These are phyloP conservation scores for Marchantia paleacea DNA, from an alignment of 225 moss, liverwort and hornwort species.

Conservation along the genomic window DNA sequence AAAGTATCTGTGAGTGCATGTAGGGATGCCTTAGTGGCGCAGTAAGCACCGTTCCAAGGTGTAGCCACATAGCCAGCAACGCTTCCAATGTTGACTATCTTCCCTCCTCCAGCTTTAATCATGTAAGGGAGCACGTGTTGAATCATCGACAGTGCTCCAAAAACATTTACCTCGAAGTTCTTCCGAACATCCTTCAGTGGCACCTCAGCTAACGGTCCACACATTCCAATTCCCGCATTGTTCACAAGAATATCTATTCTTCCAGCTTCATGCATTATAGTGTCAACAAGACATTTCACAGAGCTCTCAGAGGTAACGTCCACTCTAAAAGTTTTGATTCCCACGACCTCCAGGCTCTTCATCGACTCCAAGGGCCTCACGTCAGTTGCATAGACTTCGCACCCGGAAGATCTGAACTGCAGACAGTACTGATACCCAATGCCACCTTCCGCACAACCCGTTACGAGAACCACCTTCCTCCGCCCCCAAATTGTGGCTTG, in stretches of 20 bases:
- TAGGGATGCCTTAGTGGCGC: constrained; percentile 53
- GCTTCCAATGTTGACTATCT: constrained; percentile 64
- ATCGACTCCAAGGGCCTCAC: constrained; percentile 13
- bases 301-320: constrained; percentile 13
- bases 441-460: constrained; percentile 20
- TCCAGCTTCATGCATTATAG: constrained; percentile 3
- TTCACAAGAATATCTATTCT: constrained; percentile 22
- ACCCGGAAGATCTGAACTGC: not conserved
- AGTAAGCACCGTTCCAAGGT: constrained; percentile 51
- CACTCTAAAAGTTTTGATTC: constrained; percentile 7
- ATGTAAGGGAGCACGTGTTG: constrained; percentile 36
- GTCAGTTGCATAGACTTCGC: constrained; percentile 19
- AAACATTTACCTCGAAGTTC: constrained; percentile 25
- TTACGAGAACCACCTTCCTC: constrained; percentile 11
- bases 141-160: constrained; percentile 11
- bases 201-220: constrained; percentile 19
- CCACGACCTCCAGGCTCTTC: constrained; percentile 1
- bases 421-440: constrained; percentile 21
- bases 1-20: constrained; percentile 51
- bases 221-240: constrained; percentile 21
- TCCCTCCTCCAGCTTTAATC: constrained; percentile 55
- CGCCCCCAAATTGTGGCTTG: not conserved
- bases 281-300: not conserved
- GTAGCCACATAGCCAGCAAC: constrained; percentile 32
- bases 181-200: not conserved